A percentile compares a stretch with the other conserved stretches of the same genome.
phyloP scores from a whole-genome alignment of 1,284 basidiomycete genomes.

The Coriolopsis trogii region DNA sequence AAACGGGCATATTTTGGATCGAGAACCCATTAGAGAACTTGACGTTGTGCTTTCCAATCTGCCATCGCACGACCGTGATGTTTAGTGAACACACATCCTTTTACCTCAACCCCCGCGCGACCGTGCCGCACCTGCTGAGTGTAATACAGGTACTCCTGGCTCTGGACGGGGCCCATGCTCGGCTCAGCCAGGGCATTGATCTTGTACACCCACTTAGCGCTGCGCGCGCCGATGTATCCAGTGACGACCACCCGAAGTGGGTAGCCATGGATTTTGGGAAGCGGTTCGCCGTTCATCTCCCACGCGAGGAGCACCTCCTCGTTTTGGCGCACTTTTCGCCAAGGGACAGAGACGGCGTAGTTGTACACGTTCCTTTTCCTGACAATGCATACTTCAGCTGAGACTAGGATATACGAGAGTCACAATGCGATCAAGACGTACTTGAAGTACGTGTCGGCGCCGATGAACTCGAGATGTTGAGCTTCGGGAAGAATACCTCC shows the following conservation, averaged over 20 bases:
- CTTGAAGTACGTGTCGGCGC: constrained; percentile 65
- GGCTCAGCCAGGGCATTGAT: constrained; percentile 54
- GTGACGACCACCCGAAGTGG: constrained; percentile 57
- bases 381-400: background rate
- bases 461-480: constrained; percentile 57
- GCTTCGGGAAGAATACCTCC: constrained; percentile 52
- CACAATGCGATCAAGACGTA: constrained; percentile 23
- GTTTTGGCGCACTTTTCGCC: constrained; percentile 49
- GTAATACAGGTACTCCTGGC: constrained; percentile 58
- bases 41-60: constrained; percentile 56
- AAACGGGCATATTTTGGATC: constrained; percentile 60
- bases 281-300: constrained; percentile 60
- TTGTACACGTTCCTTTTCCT: constrained; percentile 55
- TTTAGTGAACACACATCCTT: background rate
- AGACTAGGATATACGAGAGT: background rate
- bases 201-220: constrained; percentile 58
- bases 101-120: background rate
- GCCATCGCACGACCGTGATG: background rate
- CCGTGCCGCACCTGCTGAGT: constrained; percentile 39
- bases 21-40: constrained; percentile 55
- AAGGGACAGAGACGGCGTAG: constrained; percentile 58
- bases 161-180: constrained; percentile 55
- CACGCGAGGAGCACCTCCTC: constrained; percentile 60
- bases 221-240: constrained; percentile 62
- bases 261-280: constrained; percentile 58